phyloP scores from a whole-genome alignment of 2,329 filamentous ascomycete genomes.

The Claviceps spartinae region DNA sequence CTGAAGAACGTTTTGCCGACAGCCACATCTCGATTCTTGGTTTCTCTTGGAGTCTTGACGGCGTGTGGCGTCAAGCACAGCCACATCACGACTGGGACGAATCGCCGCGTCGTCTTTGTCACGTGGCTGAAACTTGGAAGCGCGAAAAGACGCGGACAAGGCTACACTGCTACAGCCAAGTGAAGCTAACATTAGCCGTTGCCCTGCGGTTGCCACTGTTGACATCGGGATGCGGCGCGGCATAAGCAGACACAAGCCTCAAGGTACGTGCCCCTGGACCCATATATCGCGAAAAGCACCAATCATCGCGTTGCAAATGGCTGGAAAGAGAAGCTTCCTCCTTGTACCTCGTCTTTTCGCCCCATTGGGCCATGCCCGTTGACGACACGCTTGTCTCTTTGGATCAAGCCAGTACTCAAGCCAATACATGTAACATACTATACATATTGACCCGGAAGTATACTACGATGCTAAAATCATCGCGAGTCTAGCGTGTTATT shows the following conservation, averaged over 20 bases:
- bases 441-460: background rate
- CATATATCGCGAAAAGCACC: conserved; percentile 6
- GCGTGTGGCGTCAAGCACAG: background rate
- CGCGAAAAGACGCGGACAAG: conserved; percentile 1
- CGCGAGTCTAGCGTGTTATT: background rate
- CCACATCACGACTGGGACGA: conserved; percentile 4
- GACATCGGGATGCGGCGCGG: conserved; percentile 16
- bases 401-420: background rate
- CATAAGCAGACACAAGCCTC: background rate
- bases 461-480: background rate
- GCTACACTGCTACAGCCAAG: conserved; percentile 25
- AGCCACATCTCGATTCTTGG: too few species aligned
- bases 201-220: conserved; percentile 43
- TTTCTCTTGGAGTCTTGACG: background rate
- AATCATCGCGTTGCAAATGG: conserved; percentile 13
- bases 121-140: conserved; percentile 12
- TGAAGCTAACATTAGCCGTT: conserved; percentile 29
- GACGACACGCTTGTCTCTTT: conserved; percentile 1
- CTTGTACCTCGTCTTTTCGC: background rate
- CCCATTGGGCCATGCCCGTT: background rate
- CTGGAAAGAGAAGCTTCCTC: conserved; percentile 1
- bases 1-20: conserved; percentile 15
- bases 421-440: background rate
- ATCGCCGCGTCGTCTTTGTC: conserved; percentile 2
- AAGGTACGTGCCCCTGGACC: conserved; percentile 10